Base-by-base conservation (phyloP, 805 yeast species). In the Nakazawaea pomicola region DNA sequence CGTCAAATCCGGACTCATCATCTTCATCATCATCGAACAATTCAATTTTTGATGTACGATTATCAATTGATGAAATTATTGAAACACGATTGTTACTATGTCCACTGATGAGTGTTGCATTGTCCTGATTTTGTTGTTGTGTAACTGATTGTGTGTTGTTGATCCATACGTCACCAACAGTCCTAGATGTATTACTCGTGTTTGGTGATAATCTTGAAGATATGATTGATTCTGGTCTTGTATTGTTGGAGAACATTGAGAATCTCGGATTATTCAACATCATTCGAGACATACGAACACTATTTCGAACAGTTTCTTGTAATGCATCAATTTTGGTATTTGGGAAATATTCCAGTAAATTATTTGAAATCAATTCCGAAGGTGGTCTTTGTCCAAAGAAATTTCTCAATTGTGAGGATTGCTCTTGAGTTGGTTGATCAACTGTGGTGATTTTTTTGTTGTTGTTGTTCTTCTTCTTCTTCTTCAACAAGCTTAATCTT, bases 321-420 rank as follows among this genome's bases (percentile, higher is more conserved):
- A 93, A 70, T 43, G 82, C 82, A 33, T 73, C 69, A 38, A 78
- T 74, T 18, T 77, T 80, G 0, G 95, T 80, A 29, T 80, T 83
- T 0, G 99, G 99, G 68, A 93, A 93, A 58, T 86, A 91, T 48
- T 90, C 95, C 2, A 89, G 82, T 48, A 91, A 65, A 54, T 91
- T 88, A 2, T 90, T 80, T 1, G 97, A 86, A 46, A 91, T 93
- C 51, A 90, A 73, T 55, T 88, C 95, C 45, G 93, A 81, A 1
- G 98, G 90, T 6, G 99, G 99, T 54, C 99, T 71, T 58, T 87
- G 96, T 18, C 95, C 95, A 59, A 82, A 81, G 45, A 85, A 72
- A 41, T 65, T 69, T 43, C 76, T 67, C 51, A 72, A 46, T 2
- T 46, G 31, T 50, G 35, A 30, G 5, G 36, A 39, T 2, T n/a